These are phyloP conservation scores for Neostapfia colusana DNA, from an alignment of 176 grass and related monocot genomes.

Conservation along the genomic window DNA sequence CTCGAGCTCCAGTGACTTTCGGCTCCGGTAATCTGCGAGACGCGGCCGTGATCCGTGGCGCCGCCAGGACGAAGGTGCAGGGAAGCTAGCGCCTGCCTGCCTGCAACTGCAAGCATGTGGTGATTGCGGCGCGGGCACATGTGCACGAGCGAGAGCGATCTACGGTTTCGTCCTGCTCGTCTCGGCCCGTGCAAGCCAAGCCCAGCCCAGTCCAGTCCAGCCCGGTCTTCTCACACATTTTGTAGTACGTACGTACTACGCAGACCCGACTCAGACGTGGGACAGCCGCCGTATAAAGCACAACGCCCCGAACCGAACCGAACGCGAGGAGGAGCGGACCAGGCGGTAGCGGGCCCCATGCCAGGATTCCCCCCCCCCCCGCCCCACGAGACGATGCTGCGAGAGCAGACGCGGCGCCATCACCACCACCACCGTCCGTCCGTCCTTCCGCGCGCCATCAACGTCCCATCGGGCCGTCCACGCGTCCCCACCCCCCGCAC, in stretches of 20 bases:
- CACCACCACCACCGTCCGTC: neutral
- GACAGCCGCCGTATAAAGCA: too few species aligned
- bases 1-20: conserved; percentile 14
- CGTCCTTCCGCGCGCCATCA: neutral
- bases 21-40: neutral
- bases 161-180: neutral
- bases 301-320: too few species aligned
- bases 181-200: too few species aligned
- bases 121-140: neutral
- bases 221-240: neutral
- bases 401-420: neutral
- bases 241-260: rapidly evolving
- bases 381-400: too few species aligned
- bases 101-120: neutral
- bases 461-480: neutral
- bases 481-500: neutral
- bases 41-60: neutral
- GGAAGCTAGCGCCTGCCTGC: too few species aligned
- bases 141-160: neutral
- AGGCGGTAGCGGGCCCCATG: too few species aligned
- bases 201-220: too few species aligned
- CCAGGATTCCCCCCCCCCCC: too few species aligned
- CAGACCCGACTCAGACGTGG: neutral
- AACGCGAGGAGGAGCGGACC: too few species aligned
- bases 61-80: too few species aligned